Conservation (phyloP, 2,329 filamentous ascomycete genomes). For the Fusarium marasasianum region DNA sequence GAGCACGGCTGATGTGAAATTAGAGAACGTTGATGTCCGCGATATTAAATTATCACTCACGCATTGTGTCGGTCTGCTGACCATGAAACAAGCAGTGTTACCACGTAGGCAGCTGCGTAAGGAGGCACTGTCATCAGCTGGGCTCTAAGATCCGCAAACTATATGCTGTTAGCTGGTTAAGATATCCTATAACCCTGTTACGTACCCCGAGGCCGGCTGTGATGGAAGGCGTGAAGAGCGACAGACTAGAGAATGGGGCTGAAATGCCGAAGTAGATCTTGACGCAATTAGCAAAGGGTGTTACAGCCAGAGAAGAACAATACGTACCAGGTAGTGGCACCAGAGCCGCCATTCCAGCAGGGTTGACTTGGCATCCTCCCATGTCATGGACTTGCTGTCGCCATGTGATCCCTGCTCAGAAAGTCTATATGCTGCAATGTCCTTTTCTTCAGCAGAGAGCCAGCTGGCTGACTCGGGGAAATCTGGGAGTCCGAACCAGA, state of each 20-base stretch:
- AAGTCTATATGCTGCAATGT: conserved; percentile 55
- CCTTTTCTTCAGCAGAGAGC: conserved; percentile 65
- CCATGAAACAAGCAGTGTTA: conserved; percentile 55
- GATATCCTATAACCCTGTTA: background rate
- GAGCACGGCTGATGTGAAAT: conserved; percentile 41
- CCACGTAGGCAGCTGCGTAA: conserved; percentile 64
- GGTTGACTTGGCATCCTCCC: conserved; percentile 73
- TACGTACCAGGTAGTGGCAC: conserved; percentile 62
- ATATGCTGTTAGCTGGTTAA: background rate
- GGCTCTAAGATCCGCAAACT: conserved; percentile 53
- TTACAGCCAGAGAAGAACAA: rapidly evolving
- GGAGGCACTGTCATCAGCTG: conserved; percentile 72
- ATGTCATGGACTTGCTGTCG: conserved; percentile 67
- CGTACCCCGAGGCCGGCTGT: conserved; percentile 56
- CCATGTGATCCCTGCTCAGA: conserved; percentile 52
- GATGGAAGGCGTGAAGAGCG: conserved; percentile 68
- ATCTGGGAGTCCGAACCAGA: conserved; percentile 74
- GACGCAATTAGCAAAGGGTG: background rate
- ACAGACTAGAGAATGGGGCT: conserved; percentile 64
- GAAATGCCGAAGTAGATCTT: conserved; percentile 58
- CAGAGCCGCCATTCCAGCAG: conserved; percentile 72
- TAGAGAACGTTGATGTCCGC: rapidly evolving
- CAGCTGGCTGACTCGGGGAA: conserved; percentile 71
- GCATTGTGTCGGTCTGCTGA: conserved; percentile 68
- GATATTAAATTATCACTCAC: background rate